Conservation (phyloP, 2,329 filamentous ascomycete species). For the Waltergamsia citrina region DNA sequence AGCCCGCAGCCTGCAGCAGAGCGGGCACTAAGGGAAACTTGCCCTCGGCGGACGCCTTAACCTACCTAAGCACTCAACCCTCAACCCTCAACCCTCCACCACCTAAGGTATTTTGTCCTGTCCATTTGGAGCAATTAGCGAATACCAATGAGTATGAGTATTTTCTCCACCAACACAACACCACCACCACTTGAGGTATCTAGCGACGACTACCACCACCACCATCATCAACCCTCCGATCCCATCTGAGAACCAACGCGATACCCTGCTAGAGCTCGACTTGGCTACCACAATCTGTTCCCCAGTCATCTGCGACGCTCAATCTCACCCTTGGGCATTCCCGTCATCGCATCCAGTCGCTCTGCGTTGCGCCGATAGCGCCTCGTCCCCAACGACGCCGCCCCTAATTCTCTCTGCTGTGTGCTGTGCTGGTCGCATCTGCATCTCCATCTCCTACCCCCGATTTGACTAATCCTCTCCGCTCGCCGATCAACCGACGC, state of each 20-base stretch:
- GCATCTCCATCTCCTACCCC: not conserved
- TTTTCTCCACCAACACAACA: no score
- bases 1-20: not conserved
- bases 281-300: no score
- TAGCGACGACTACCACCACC: not conserved
- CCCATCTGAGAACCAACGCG: no score
- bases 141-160: no score
- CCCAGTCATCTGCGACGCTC: no score
- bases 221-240: not conserved
- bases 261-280: no score
- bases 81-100: no score
- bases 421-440: no score
- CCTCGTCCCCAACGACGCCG: not conserved
- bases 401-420: constrained; percentile 3
- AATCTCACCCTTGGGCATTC: no score
- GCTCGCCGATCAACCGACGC: not conserved
- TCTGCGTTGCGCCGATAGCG: not conserved
- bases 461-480: not conserved
- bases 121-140: no score
- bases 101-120: no score
- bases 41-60: not conserved
- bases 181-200: not conserved
- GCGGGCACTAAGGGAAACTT: not conserved
- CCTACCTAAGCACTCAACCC: no score
- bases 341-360: not conserved